Conservation (phyloP, 768 basidiomycete genomes). For the Suillus sp. region DNA sequence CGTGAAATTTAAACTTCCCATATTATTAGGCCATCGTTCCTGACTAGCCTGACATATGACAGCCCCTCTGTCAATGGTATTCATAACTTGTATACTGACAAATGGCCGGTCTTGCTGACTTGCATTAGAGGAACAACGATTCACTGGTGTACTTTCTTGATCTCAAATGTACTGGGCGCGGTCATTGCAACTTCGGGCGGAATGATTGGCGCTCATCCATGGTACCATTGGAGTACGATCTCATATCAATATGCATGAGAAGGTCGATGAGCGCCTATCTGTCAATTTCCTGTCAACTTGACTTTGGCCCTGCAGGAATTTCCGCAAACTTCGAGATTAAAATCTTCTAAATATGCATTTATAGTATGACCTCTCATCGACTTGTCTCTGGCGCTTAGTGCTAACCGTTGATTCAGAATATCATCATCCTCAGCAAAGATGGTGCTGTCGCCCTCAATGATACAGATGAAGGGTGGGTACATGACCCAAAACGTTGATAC, state of each 20-base stretch:
- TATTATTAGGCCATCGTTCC: slow-evolving; percentile 2
- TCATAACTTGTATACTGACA: neutral
- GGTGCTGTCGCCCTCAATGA: neutral
- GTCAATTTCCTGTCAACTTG: neutral
- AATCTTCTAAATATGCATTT: neutral
- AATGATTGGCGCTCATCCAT: neutral
- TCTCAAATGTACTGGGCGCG: neutral
- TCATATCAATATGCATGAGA: neutral
- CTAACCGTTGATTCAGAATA: neutral
- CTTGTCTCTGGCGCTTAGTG: neutral
- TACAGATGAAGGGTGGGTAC: slow-evolving; percentile 11
- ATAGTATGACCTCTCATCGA: neutral
- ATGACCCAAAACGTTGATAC: neutral
- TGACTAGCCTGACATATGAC: slow-evolving; percentile 1
- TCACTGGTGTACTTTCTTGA: neutral
- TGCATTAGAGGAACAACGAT: neutral
- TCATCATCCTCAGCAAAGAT: slow-evolving; percentile 1
- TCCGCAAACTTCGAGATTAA: neutral
- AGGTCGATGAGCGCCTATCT: neutral
- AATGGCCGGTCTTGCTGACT: neutral
- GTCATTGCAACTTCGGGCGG: neutral
- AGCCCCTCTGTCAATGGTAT: neutral
- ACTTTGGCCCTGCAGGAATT: slow-evolving; percentile 1
- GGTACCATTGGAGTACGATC: neutral
- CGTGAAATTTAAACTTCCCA: neutral